phyloP scores from a whole-genome alignment of 1,139 yeast species.

The Hansenula sp. region DNA sequence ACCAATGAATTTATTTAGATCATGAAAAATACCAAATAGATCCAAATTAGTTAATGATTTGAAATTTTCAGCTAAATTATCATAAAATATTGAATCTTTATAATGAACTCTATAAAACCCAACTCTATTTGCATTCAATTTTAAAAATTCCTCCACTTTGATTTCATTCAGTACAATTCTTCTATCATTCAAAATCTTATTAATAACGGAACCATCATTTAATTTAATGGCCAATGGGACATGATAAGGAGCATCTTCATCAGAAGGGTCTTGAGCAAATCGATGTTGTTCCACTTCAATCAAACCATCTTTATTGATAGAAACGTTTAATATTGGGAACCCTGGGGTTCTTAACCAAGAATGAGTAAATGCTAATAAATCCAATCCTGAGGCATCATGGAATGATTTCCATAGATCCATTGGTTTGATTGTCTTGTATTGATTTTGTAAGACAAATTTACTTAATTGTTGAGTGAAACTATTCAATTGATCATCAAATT shows the following conservation, averaged over 20 bases:
- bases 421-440: constrained; percentile 44
- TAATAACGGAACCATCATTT: constrained; percentile 33
- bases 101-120: constrained; percentile 44
- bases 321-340: constrained; percentile 48
- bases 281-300: constrained; percentile 51
- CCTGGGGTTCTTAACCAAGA: constrained; percentile 63
- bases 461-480: constrained; percentile 36
- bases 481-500: constrained; percentile 27
- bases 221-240: constrained; percentile 48
- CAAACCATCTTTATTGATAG: constrained; percentile 25
- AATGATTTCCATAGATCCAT: constrained; percentile 52
- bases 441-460: constrained; percentile 36
- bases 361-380: constrained; percentile 28
- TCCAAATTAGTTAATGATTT: constrained; percentile 24
- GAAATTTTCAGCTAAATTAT: constrained; percentile 26
- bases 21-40: constrained; percentile 27
- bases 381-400: constrained; percentile 29
- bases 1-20: constrained; percentile 27
- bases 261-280: constrained; percentile 28
- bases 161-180: constrained; percentile 31
- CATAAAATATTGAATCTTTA: constrained; percentile 24
- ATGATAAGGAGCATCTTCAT: constrained; percentile 29
- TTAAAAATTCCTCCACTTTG: constrained; percentile 26
- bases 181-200: constrained; percentile 47
- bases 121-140: constrained; percentile 42